These are phyloP conservation scores for Phytophthora boehmeriae DNA, from an alignment of 352 stramenopile genomes.

Conservation along the genomic window DNA sequence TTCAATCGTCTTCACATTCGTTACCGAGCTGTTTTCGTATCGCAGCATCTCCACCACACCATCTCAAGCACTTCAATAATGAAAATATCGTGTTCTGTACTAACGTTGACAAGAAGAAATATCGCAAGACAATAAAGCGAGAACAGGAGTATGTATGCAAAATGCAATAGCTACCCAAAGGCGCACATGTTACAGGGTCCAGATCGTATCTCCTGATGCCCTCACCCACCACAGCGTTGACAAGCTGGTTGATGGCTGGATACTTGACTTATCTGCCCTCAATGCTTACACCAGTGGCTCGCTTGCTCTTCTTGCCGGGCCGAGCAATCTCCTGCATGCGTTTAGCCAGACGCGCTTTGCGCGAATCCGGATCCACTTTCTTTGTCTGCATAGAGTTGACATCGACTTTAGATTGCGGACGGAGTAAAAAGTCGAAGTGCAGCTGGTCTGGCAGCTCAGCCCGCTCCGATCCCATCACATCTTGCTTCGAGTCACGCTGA, in stretches of 20 bases:
- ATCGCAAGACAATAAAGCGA: constrained; percentile 1
- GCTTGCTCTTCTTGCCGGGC: constrained; percentile 80
- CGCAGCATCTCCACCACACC: background rate
- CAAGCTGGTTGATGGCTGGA: constrained; percentile 6
- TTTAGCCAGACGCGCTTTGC: constrained; percentile 85
- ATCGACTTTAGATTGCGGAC: constrained; percentile 84
- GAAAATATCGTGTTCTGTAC: constrained; percentile 19
- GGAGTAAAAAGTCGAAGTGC: constrained; percentile 83
- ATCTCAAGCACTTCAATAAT: constrained; percentile 10
- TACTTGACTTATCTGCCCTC: constrained; percentile 75
- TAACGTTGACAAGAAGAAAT: constrained; percentile 3
- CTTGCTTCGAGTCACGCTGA: constrained; percentile 39
- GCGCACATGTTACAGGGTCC: constrained; percentile 25
- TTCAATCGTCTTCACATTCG: constrained; percentile 12
- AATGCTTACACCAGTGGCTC: constrained; percentile 77
- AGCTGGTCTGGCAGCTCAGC: constrained; percentile 75
- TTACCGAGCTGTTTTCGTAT: constrained; percentile 16
- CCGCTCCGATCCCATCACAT: constrained; percentile 56
- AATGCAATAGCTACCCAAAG: constrained; percentile 29
- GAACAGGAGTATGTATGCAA: constrained; percentile 31
- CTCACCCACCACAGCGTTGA: constrained; percentile 6
- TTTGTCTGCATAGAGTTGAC: constrained; percentile 59
- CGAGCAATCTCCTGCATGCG: constrained; percentile 87
- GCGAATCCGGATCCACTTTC: constrained; percentile 77
- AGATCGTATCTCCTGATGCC: constrained; percentile 11